Conservation (phyloP, 2,329 filamentous ascomycete genomes). For the Trichophyton benhamiae region DNA sequence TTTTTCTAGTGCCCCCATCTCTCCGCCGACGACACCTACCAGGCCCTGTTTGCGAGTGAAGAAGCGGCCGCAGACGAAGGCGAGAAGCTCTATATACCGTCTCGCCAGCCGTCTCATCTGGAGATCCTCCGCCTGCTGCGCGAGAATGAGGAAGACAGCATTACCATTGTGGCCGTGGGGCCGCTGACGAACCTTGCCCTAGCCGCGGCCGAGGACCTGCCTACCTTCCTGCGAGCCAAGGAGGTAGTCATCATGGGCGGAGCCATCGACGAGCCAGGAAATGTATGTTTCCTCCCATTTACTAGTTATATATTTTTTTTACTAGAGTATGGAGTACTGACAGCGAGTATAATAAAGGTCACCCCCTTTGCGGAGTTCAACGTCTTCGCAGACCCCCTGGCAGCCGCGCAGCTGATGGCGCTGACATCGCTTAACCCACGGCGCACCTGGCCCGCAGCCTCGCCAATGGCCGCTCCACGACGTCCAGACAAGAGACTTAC, state of each 20-base stretch:
- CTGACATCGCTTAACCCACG: constrained; percentile 60
- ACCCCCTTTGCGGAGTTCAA: constrained; percentile 89
- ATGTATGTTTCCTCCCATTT: constrained; percentile 43
- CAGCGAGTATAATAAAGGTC: constrained; percentile 27
- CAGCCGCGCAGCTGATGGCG: constrained; percentile 63
- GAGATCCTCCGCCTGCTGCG: constrained; percentile 80
- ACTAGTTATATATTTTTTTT: neutral
- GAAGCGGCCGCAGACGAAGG: constrained; percentile 26
- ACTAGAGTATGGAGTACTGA: neutral
- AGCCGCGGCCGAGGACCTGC: constrained; percentile 76
- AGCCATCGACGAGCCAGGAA: constrained; percentile 64
- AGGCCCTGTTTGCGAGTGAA: constrained; percentile 51
- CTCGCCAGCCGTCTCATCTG: constrained; percentile 59
- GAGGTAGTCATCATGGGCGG: constrained; percentile 96
- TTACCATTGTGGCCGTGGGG: constrained; percentile 82
- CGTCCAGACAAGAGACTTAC: constrained; percentile 52
- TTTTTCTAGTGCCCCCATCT: constrained; percentile 54
- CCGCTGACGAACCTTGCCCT: constrained; percentile 89
- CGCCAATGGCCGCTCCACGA: constrained; percentile 43
- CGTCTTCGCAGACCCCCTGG: constrained; percentile 73
- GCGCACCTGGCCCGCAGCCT: constrained; percentile 62
- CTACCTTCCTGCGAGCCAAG: constrained; percentile 76
- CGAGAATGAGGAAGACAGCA: constrained; percentile 68
- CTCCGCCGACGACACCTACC: constrained; percentile 62
- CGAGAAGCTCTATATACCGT: constrained; percentile 56